phyloP scores from a whole-genome alignment of 2,329 filamentous ascomycete species.

The Colletotrichum theobromicola region DNA sequence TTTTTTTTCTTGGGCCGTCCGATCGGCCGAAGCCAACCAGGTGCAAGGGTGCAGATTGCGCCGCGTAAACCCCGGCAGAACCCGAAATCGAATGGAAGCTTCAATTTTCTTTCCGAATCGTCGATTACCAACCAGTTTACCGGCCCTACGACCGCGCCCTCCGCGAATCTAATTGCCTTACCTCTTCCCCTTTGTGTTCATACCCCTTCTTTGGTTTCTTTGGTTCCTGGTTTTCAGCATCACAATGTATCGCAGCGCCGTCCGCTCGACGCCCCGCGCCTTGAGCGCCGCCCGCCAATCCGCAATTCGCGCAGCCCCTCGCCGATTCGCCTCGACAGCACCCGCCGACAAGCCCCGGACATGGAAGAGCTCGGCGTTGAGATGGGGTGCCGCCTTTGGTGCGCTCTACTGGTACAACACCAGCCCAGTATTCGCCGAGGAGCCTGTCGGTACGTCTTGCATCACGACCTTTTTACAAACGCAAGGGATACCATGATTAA shows the following conservation, averaged over 20 bases:
- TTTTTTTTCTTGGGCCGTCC: background rate
- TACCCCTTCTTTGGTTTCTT: background rate
- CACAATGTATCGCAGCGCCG: slow-evolving; percentile 55
- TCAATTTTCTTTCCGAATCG: slow-evolving; percentile 22
- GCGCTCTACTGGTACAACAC: slow-evolving; percentile 96
- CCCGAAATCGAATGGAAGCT: slow-evolving; percentile 9
- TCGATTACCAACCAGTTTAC: slow-evolving; percentile 21
- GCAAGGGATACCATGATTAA: slow-evolving; percentile 9
- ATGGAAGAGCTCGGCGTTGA: slow-evolving; percentile 78
- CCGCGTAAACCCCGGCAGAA: slow-evolving; percentile 22
- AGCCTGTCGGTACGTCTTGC: slow-evolving; percentile 69
- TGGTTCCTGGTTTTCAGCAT: background rate
- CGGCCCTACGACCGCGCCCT: background rate
- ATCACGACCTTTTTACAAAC: background rate
- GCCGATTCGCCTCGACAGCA: slow-evolving; percentile 59
- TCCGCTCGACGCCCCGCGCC: slow-evolving; percentile 53
- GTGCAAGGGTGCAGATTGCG: background rate
- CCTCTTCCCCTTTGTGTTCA: slow-evolving; percentile 17
- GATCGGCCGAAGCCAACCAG: slow-evolving; percentile 6
- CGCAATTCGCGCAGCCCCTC: slow-evolving; percentile 41
- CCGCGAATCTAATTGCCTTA: slow-evolving; percentile 3
- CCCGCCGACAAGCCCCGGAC: slow-evolving; percentile 72
- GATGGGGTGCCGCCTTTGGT: slow-evolving; percentile 78
- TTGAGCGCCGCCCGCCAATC: slow-evolving; percentile 46
- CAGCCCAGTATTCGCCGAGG: slow-evolving; percentile 84